Base-by-base conservation (phyloP, 2,329 filamentous ascomycete genomes). In the Epichloe elymi region DNA sequence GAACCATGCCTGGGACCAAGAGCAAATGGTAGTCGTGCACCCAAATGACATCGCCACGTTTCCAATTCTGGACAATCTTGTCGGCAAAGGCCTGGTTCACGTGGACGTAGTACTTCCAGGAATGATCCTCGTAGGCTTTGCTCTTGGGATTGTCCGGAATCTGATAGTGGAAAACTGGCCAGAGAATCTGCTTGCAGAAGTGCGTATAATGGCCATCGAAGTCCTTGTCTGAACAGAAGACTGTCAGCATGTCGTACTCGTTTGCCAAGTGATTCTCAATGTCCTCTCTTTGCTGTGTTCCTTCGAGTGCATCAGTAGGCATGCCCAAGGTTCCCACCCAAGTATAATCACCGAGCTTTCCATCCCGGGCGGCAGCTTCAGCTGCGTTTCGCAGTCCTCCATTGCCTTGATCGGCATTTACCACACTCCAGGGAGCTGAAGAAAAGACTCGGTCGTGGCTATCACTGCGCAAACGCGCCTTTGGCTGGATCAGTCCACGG, bases 141-240 rank as follows among this genome's bases (percentile, higher is more conserved):
- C 89, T 96, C 75, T 95, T 95, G 26, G 91, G 91, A 63, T 95
- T 94, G 64, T 97, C 93, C 0, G 91, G 93, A 53, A 97, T 95
- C 67, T 96, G 90, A 66, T 97, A 97, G 69, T 97, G 90, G 67
- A 97, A 95, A 54, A 96, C 90, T 1, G 91, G 91, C 91, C 91
- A 97, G 6, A 97, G 75, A 51, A 97, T 95, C 63, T 91, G 88
- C 72, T 97, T 97, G 82, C 90, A 96, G 65, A 93, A 97, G 68
- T 96, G 90, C 12, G 85, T 81, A 63, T 97, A 97, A 68, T 95
- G 90, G 1, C 90, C 89, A 61, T 96, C 86, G 63, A 96, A 89
- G 67, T 97, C 90, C 63, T 85, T 88, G 69, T 97, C 91, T 54
- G 82, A 86, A 66, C 87, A 85, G 65, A 85, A 95, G 36, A 96